A percentile compares a stretch with the other conserved stretches of the same genome.
These are phyloP conservation scores for Stagonosporopsis rhizophila DNA, from an alignment of 2,329 filamentous ascomycete species.

Conservation along the genomic window DNA sequence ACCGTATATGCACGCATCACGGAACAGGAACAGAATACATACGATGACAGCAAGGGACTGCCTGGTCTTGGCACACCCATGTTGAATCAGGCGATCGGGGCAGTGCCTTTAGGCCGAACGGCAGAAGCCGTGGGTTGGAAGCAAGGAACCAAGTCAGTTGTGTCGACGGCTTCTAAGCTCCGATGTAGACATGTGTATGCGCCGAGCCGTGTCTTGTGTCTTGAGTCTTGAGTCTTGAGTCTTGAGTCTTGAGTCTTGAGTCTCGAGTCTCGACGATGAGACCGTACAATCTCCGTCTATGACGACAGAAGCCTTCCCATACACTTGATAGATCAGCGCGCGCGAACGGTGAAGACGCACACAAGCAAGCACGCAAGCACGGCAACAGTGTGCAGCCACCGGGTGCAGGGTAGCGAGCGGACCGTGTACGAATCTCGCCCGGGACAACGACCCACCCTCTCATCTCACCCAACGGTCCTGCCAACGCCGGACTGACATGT, in stretches of 20 bases:
- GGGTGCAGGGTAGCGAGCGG: constrained; percentile 15
- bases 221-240: too few species aligned
- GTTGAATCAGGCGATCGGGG: neutral
- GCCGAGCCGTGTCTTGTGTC: neutral
- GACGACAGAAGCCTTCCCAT: neutral
- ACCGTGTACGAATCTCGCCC: neutral
- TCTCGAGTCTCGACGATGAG: neutral
- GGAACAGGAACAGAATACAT: neutral
- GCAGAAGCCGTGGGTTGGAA: neutral
- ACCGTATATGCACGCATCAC: neutral
- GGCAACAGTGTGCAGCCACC: constrained; percentile 3
- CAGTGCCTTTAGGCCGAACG: too few species aligned
- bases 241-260: too few species aligned
- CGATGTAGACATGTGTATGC: neutral
- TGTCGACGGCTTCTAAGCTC: neutral
- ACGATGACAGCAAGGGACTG: neutral
- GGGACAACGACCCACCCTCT: neutral
- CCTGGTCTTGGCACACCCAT: neutral
- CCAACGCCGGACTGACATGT: neutral
- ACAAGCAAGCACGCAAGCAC: neutral
- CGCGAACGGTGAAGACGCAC: constrained; percentile 3
- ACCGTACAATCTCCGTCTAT: neutral
- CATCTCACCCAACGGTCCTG: neutral
- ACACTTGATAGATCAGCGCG: neutral
- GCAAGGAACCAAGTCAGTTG: constrained; percentile 3